These are phyloP conservation scores for Suillus brevipes DNA, from an alignment of 768 basidiomycete genomes.

Conservation along the genomic window DNA sequence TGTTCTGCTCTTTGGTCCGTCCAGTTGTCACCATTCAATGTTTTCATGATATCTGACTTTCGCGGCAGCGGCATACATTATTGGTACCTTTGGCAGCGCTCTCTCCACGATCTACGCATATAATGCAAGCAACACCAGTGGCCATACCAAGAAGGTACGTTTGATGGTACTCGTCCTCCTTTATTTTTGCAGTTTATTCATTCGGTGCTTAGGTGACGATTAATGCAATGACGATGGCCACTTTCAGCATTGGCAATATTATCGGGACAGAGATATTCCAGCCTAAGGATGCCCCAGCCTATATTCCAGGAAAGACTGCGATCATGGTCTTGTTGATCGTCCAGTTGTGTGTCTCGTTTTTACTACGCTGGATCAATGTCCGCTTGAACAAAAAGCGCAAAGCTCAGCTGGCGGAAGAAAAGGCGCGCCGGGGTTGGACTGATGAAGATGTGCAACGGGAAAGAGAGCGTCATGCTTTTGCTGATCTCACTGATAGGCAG, in stretches of 20 bases:
- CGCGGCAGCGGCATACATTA: slow-evolving; percentile 46
- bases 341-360: slow-evolving; percentile 48
- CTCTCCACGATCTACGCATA: slow-evolving; percentile 63
- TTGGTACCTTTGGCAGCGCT: slow-evolving; percentile 59
- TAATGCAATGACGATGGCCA: slow-evolving; percentile 57
- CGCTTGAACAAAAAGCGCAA: slow-evolving; percentile 52
- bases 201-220: slow-evolving; percentile 44
- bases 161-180: background rate
- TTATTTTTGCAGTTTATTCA: background rate
- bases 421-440: slow-evolving; percentile 52
- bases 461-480: slow-evolving; percentile 60
- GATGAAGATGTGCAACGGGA: slow-evolving; percentile 58
- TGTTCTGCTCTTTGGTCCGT: slow-evolving; percentile 53
- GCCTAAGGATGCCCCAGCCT: slow-evolving; percentile 58
- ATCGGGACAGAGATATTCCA: slow-evolving; percentile 65
- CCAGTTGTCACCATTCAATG: background rate
- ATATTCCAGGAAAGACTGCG: slow-evolving; percentile 66
- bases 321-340: slow-evolving; percentile 59
- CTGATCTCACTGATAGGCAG: slow-evolving; percentile 65
- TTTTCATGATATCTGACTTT: slow-evolving; percentile 2
- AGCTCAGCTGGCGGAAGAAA: slow-evolving; percentile 42
- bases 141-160: slow-evolving; percentile 63
- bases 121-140: slow-evolving; percentile 63
- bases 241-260: slow-evolving; percentile 60
- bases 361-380: slow-evolving; percentile 56